These are phyloP conservation scores for Quercus rubra DNA, from an alignment of 306 rosid genomes.

Conservation along the genomic window DNA sequence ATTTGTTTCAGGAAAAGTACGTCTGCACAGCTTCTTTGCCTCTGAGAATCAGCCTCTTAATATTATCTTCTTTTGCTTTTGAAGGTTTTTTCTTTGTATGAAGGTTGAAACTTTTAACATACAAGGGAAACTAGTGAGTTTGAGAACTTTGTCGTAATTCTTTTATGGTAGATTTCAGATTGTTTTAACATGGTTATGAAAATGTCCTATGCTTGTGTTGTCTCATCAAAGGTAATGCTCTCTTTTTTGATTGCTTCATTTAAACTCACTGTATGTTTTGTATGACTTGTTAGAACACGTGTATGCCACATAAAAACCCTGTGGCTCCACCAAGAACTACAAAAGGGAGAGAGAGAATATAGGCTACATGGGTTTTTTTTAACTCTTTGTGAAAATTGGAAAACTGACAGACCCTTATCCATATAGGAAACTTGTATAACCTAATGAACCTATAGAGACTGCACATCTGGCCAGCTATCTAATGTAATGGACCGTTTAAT, in stretches of 20 bases:
- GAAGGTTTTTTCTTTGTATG: constrained; percentile 15
- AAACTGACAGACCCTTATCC: too few species aligned
- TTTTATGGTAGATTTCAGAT: constrained; percentile 20
- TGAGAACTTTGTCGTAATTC: constrained; percentile 3
- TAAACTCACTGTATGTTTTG: background rate
- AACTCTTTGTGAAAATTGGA: too few species aligned
- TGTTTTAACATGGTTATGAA: constrained; percentile 6
- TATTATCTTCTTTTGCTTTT: constrained; percentile 20
- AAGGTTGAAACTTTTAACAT: constrained; percentile 13
- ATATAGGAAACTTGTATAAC: too few species aligned
- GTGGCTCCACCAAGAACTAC: too few species aligned
- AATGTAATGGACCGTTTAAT: too few species aligned
- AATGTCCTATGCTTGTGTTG: background rate
- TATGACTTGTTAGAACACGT: too few species aligned
- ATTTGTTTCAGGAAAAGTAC: constrained; percentile 28
- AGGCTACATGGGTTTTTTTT: too few species aligned
- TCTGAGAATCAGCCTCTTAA: constrained; percentile 14
- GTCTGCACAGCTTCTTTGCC: constrained; percentile 2
- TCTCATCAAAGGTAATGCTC: background rate
- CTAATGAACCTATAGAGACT: too few species aligned
- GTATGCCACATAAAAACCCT: too few species aligned
- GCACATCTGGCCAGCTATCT: too few species aligned
- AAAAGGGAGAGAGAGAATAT: too few species aligned
- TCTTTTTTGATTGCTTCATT: background rate
- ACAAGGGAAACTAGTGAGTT: constrained; percentile 19